These are phyloP conservation scores for Cyclotella sp. DNA, from an alignment of 108 stramenopile species.

Conservation along the genomic window DNA sequence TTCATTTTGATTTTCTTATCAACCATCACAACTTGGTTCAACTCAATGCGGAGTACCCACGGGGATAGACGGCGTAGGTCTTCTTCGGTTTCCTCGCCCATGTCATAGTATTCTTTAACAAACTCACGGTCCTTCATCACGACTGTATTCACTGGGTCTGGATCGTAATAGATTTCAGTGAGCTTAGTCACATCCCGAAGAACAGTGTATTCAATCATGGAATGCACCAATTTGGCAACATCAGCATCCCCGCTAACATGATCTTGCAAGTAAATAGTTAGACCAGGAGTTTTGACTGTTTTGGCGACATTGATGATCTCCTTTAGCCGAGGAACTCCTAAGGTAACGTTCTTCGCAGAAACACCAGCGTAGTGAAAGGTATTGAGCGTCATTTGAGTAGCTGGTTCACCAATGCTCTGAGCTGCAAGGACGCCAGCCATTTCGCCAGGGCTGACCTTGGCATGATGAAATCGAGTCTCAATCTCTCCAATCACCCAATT, in stretches of 20 bases:
- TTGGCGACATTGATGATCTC: constrained; percentile 99
- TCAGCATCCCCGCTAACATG: constrained; percentile 85
- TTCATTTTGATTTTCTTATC: constrained; percentile 92
- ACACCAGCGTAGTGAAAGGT: constrained; percentile 99
- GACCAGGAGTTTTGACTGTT: constrained; percentile 94
- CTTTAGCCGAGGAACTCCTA: constrained; percentile 98
- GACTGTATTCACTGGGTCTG: constrained; percentile 91
- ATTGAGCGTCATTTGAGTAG: constrained; percentile 99
- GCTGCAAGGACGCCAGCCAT: constrained; percentile 99
- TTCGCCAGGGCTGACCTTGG: constrained; percentile 96
- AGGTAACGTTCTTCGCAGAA: constrained; percentile 98
- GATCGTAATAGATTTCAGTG: constrained; percentile 98
- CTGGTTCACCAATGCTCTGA: constrained; percentile 98
- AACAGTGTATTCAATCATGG: constrained; percentile 93
- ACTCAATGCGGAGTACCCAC: constrained; percentile 97
- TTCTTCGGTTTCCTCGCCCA: constrained; percentile 85
- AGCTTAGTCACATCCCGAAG: constrained; percentile 89
- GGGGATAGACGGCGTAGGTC: constrained; percentile 90
- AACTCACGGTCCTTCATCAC: constrained; percentile 92
- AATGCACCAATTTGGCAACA: constrained; percentile 84
- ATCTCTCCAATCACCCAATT: constrained; percentile 93
- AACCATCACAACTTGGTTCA: constrained; percentile 88
- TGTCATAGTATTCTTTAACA: constrained; percentile 92
- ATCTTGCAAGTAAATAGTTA: constrained; percentile 89
- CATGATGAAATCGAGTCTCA: constrained; percentile 88